Base-by-base conservation (phyloP, 305 asterid species). In the Fraxinus albicans region DNA sequence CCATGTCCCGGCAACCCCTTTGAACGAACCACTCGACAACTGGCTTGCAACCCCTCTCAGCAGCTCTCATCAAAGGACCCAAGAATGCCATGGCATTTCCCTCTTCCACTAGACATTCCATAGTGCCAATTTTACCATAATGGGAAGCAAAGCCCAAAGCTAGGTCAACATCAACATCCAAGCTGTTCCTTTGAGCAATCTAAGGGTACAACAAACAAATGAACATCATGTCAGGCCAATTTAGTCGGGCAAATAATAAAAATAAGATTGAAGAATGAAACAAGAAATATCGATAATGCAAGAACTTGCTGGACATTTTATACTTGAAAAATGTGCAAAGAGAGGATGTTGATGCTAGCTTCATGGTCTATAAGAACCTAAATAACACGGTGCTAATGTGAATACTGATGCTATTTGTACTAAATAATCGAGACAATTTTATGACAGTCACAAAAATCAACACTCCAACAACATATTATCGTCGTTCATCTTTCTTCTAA, bases 171-270 rank as follows among this genome's bases (percentile, higher is more conserved):
- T 96, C 99, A 84, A 96, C 98, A 40, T 96, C 98, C 90, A 96
- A 90, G 90, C 99, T 94, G 91, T 94, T 96, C 86, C 98, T 93
- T 89, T 94, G 99, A 82, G 98, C 98, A 88, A 94, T 95, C 99
- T 95, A 84, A 77, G 19, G 29, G 21, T 70, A 17, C 76, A 69
- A 44, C 27, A 65, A 78, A 78, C 25, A 38, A 44, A 70, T 82
- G 77, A 67, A 72, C 60, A 33, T 60, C 25, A 75, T 25, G 47
- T 38, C 53, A 44, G 53, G 53, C 17, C 53, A 44, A 44, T 10
- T 44, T 44, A 10, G 60, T 50, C 6, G 2, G 7, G 76, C 27
- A 19, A 19, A 55, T 17, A 58, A 19, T 60, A 19, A 60, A 7
- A 19, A 60, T 31, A 44, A 1, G 29, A 21, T n/a, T 50, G 63